Percentiles rank a stretch among this genome's conserved stretches.
phyloP scores from a whole-genome alignment of 345 rosid genomes.

The Conringia planisiliqua region DNA sequence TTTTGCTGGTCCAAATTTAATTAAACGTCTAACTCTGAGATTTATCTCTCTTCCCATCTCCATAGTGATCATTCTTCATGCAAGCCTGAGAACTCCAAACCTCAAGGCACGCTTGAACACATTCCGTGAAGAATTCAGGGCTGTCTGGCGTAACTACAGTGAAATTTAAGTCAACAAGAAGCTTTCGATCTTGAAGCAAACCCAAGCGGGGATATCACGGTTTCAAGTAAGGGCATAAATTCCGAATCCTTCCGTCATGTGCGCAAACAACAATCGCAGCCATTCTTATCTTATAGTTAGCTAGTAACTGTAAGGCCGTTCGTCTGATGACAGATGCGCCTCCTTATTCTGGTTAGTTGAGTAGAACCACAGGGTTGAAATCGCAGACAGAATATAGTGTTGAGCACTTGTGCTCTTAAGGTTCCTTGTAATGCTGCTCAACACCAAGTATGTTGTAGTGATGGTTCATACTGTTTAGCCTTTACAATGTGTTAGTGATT shows the following conservation, averaged over 20 bases:
- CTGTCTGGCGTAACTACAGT: conserved; percentile 41
- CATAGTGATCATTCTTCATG: conserved; percentile 34
- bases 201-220: not conserved
- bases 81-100: conserved; percentile 38
- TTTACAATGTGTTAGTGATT: conserved; percentile 13
- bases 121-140: conserved; percentile 39
- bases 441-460: not conserved
- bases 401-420: not conserved
- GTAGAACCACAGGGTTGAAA: conserved; percentile 9
- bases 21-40: not conserved
- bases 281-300: conserved; percentile 9
- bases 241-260: conserved; percentile 1
- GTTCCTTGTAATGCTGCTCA: conserved; percentile 9
- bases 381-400: not conserved
- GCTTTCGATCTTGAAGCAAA: conserved; percentile 14
- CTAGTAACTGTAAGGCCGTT: conserved; percentile 17
- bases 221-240: conserved; percentile 8
- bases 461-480: not conserved
- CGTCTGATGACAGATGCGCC: conserved; percentile 7
- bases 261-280: conserved; percentile 17
- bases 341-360: conserved; percentile 8
- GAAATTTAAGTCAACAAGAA: conserved; percentile 14
- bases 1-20: not conserved
- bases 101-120: conserved; percentile 41
- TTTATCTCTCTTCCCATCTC: not conserved